These are phyloP conservation scores for Skeletonema menzelii DNA, from an alignment of 108 stramenopile species.

Conservation along the genomic window DNA sequence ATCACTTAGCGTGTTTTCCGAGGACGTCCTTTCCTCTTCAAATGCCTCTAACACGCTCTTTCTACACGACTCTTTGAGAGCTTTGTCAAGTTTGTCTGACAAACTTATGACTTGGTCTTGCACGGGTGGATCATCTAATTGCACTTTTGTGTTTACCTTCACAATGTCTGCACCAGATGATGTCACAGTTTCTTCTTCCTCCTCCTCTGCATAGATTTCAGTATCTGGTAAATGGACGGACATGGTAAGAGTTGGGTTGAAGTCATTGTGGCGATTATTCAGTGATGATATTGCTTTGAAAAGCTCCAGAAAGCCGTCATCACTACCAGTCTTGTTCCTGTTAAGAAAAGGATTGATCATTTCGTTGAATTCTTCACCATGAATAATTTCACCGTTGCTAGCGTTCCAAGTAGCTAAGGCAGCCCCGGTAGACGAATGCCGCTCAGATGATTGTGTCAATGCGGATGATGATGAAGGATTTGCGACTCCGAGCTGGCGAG, in stretches of 20 bases:
- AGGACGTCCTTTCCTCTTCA: neutral
- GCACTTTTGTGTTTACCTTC: neutral
- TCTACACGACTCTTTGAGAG: neutral
- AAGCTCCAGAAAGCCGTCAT: neutral
- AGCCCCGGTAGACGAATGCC: neutral
- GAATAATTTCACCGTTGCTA: neutral
- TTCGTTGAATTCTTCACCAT: neutral
- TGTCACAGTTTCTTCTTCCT: neutral
- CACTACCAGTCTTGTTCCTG: neutral
- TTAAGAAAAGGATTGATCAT: neutral
- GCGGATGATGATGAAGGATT: neutral
- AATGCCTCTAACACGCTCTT: neutral
- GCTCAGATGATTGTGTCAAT: neutral
- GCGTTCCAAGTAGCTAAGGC: too few relatives aligned
- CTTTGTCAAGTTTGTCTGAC: neutral
- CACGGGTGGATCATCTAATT: neutral
- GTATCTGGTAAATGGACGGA: neutral
- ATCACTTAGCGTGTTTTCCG: neutral
- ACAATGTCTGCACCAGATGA: neutral
- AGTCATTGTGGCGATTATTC: neutral
- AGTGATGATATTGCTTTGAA: conserved; percentile 10
- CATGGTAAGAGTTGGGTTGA: neutral
- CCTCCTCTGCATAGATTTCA: neutral
- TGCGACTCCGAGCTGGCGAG: neutral
- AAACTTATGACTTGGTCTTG: neutral